Evolutionary conservation across 345 rosid species (phyloP), one percentile per base, ranked within the genome.

Genomic region (Arabis hirsuta): DNA sequence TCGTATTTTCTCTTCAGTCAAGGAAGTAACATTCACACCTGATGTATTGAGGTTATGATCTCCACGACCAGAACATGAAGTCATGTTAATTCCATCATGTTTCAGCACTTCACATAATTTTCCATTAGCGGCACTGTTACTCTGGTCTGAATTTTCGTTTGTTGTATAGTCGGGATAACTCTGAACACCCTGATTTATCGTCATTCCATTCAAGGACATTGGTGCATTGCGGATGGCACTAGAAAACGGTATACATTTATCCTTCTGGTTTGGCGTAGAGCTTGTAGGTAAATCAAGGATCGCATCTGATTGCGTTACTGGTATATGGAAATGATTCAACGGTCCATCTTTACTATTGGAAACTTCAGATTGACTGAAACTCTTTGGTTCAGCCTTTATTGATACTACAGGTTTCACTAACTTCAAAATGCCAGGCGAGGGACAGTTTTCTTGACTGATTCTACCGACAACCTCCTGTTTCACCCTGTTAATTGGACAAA

Each of bases 331-430:
- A 48, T 47, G 66, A 38, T 39, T 54, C 52, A 72, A 73, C 29
- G 73, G 31, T 24, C 71, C 83, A 62, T 83, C 83, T 69, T 39
- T 61, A 9, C 50, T 62, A 63, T 63, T 70, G 31, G 36, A 24
- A 62, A 68, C 61, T 80, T 74, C 80, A 10, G 56, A 74, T 19
- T 60, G 70, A 67, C 52, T 69, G 59, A 80, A 84, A 41, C 31
- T 69, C 73, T 42, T 57, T 59, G 82, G 81, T 76, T 88, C 96
- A 62, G 79, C 62, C 82, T 90, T 92, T 52, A 87, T 6, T 9
- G 80, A 68, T 43, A 69, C 57, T 43, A 69, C 57, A 42, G 79
- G 65, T 72, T 34, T 76, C 75, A 72, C 73, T 22, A 76, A 55
- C 43, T 80, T 80, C 41, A 29, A 9, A 72, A 48, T 20, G 73